These are phyloP conservation scores for Borovskyia barvae DNA, from an alignment of 208 protist genomes.

Conservation along the genomic window DNA sequence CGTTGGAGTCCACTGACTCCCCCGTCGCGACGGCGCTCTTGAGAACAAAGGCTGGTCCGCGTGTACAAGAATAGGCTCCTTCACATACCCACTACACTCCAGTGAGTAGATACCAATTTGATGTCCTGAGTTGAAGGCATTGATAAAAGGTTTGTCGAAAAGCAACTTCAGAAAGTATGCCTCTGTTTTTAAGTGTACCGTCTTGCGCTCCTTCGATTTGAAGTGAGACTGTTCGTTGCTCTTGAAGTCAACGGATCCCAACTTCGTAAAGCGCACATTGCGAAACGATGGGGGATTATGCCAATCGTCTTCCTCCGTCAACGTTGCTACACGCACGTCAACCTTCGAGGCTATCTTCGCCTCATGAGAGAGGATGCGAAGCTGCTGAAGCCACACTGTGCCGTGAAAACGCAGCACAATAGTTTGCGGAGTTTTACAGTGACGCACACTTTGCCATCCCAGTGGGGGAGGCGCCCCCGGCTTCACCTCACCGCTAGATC, in stretches of 20 bases:
- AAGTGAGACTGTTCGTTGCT: slow-evolving; percentile 77
- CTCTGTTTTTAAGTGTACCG: slow-evolving; percentile 77
- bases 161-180: slow-evolving; percentile 90
- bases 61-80: slow-evolving; percentile 16
- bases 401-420: slow-evolving; percentile 86
- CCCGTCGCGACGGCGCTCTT: neutral
- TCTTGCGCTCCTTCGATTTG: slow-evolving; percentile 88
- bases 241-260: slow-evolving; percentile 82
- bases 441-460: slow-evolving; percentile 78
- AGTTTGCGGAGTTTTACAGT: slow-evolving; percentile 73
- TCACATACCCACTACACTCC: slow-evolving; percentile 60
- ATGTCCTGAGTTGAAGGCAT: slow-evolving; percentile 60
- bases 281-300: slow-evolving; percentile 60
- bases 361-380: slow-evolving; percentile 85
- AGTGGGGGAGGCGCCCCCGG: slow-evolving; percentile 2
- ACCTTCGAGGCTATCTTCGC: slow-evolving; percentile 84
- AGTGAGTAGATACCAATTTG: slow-evolving; percentile 88
- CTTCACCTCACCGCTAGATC: slow-evolving; percentile 15
- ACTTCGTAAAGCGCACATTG: slow-evolving; percentile 64
- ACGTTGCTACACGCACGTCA: slow-evolving; percentile 76
- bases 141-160: slow-evolving; percentile 68
- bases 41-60: slow-evolving; percentile 11
- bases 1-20: neutral
- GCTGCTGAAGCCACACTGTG: slow-evolving; percentile 79
- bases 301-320: slow-evolving; percentile 26